Evolutionary conservation across 192 early-diverging fungal species (phyloP).

Genomic region (Backusella circina): DNA sequence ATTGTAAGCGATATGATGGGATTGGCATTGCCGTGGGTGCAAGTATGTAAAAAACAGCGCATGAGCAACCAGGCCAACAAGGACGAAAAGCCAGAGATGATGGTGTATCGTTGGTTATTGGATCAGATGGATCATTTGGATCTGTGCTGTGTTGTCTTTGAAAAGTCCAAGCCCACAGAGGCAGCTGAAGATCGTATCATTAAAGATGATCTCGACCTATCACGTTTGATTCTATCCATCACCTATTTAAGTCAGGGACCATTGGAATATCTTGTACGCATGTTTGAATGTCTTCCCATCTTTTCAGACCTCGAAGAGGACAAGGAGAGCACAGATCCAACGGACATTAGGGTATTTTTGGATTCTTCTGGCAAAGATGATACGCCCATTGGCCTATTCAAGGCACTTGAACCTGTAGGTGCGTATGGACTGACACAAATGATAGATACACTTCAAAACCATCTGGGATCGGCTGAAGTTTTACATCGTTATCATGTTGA

Average conservation of each 20-base stretch:
- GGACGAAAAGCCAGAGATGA: slow-evolving; percentile 25
- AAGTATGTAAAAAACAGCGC: not conserved
- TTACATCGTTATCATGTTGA: slow-evolving; percentile 54
- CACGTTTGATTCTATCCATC: slow-evolving; percentile 43
- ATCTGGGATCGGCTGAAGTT: slow-evolving; percentile 59
- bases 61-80: slow-evolving; percentile 7
- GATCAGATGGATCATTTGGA: slow-evolving; percentile 35
- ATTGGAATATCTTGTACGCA: slow-evolving; percentile 42
- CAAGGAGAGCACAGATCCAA: slow-evolving; percentile 4
- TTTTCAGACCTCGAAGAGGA: slow-evolving; percentile 35
- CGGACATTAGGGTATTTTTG: slow-evolving; percentile 7
- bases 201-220: slow-evolving; percentile 45
- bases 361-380: slow-evolving; percentile 2
- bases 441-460: slow-evolving; percentile 54
- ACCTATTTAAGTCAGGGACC: slow-evolving; percentile 47
- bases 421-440: slow-evolving; percentile 37
- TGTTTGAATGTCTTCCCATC: slow-evolving; percentile 53
- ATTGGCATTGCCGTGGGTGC: slow-evolving; percentile 45
- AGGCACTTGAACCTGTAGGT: slow-evolving; percentile 21
- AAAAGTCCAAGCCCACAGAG: slow-evolving; percentile 47
- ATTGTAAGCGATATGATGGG: slow-evolving; percentile 48
- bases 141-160: slow-evolving; percentile 43
- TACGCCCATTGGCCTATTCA: slow-evolving; percentile 27
- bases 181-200: slow-evolving; percentile 47
- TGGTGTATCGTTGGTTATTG: slow-evolving; percentile 47